Evolutionary conservation across 2,329 filamentous ascomycete species (phyloP), one percentile per base, ranked within the genome.

Genomic region (Corynespora cassiicola): DNA sequence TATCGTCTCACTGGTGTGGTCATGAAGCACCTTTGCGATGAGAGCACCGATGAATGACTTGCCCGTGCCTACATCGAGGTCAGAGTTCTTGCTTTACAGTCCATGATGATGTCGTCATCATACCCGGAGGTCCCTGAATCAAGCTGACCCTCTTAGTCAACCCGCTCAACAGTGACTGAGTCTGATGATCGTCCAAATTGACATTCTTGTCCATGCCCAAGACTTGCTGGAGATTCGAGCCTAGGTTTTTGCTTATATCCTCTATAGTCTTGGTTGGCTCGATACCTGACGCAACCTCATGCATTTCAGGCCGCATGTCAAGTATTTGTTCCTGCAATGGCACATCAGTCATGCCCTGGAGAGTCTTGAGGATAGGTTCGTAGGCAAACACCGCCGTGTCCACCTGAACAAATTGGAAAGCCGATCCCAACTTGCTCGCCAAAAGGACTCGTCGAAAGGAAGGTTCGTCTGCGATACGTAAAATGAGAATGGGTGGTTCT

Each of bases 1-100:
- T 0, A 90, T 77, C 0, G 61, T 78, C 18, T 78, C 69, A 0
- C 50, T 14, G 0, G 78, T 81, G 5, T 72, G 52, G 1, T 78
- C 58, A 14, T 82, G 65, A 0, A 90, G 56, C 0, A 73, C 62
- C 35, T 83, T 82, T 0, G 80, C 77, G 1, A 85, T 69, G 2
- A 86, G 66, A 0, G 85, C 81, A 0, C 87, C 87, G 3, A 88
- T 77, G 45, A 88, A 88, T 0, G 85, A 88, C 50, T 91, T 91
- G 1, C 87, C 87, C 0, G 86, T 90, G 0, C 85, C 83, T 84
- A 29, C 14, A 23, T n/a, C n/a, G n/a, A n/a, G n/a, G n/a, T n/a
- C n/a, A n/a, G n/a, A n/a, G n/a, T n/a, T n/a, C n/a, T n/a, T 19
- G 15, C 17, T 21, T 45, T 31, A 37, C 32, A 4, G 10, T 11